Evolutionary conservation across 164 flowering plant species (phyloP).

Genomic region (Aristolochia californica): DNA sequence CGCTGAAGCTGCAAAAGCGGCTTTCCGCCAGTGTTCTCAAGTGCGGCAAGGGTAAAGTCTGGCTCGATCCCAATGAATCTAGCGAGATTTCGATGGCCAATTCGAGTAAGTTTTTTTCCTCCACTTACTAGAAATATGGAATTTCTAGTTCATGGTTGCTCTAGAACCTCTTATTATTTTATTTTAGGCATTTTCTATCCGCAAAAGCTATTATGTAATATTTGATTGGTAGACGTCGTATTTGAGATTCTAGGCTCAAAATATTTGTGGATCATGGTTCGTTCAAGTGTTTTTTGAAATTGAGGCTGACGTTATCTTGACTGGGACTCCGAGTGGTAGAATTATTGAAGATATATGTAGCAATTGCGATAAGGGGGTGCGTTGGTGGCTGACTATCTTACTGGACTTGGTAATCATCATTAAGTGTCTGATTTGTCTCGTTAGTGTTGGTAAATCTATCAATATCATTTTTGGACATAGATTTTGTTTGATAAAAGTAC

Average conservation of each 20-base stretch:
- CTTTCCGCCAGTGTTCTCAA: constrained; percentile 25
- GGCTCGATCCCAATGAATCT: constrained; percentile 31
- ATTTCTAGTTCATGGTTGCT: neutral
- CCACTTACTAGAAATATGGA: neutral
- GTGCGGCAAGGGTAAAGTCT: constrained; percentile 30
- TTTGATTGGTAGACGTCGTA: neutral
- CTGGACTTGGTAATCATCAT: no score
- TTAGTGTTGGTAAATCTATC: no score
- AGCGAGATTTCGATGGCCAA: constrained; percentile 25
- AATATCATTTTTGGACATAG: no score
- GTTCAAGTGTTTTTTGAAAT: no score
- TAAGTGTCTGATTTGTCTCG: no score
- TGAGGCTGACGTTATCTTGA: no score
- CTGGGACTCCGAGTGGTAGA: no score
- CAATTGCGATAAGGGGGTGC: no score
- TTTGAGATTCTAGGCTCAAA: neutral
- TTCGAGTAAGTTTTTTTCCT: constrained; percentile 16
- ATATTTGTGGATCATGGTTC: no score
- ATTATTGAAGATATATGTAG: no score
- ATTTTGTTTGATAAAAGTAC: no score
- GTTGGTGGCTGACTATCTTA: no score
- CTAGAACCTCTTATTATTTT: neutral
- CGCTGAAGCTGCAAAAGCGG: constrained; percentile 32
- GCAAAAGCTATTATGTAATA: neutral
- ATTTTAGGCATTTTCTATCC: neutral